Evolutionary conservation across 2,329 filamentous ascomycete genomes (phyloP).

Genomic region (Colletotrichum abscissum): DNA sequence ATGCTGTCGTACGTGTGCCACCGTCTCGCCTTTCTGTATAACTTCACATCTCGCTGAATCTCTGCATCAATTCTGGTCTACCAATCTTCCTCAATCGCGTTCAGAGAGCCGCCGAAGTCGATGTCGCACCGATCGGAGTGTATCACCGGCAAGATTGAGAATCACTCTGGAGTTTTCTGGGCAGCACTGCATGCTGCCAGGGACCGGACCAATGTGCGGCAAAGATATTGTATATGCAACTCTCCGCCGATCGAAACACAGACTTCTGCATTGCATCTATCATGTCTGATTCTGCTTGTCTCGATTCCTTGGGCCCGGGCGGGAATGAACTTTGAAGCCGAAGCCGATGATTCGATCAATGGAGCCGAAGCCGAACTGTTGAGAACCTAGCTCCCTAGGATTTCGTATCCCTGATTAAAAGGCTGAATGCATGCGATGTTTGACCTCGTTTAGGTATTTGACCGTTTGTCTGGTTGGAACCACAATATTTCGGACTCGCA

Average conservation of each 20-base stretch:
- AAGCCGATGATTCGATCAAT: neutral
- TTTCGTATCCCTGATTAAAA: neutral
- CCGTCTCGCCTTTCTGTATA: neutral
- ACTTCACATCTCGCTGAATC: neutral
- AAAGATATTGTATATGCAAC: neutral
- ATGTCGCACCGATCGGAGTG: neutral
- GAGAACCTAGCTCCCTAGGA: too few species aligned
- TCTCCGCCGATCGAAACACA: neutral
- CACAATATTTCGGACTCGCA: too few species aligned
- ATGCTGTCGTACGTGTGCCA: neutral
- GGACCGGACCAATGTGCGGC: neutral
- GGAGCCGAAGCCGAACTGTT: neutral
- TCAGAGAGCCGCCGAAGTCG: neutral
- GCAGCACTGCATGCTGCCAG: neutral
- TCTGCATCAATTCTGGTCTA: too few species aligned
- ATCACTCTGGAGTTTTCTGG: neutral
- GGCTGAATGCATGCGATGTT: neutral
- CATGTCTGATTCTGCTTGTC: neutral
- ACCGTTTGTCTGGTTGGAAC: neutral
- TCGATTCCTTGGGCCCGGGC: neutral
- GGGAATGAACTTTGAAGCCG: neutral
- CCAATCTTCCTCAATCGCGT: neutral
- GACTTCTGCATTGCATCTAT: neutral
- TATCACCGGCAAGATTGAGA: neutral
- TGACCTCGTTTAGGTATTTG: neutral